phyloP scores from a whole-genome alignment of 306 rosid species.

The Rosa rugosa region DNA sequence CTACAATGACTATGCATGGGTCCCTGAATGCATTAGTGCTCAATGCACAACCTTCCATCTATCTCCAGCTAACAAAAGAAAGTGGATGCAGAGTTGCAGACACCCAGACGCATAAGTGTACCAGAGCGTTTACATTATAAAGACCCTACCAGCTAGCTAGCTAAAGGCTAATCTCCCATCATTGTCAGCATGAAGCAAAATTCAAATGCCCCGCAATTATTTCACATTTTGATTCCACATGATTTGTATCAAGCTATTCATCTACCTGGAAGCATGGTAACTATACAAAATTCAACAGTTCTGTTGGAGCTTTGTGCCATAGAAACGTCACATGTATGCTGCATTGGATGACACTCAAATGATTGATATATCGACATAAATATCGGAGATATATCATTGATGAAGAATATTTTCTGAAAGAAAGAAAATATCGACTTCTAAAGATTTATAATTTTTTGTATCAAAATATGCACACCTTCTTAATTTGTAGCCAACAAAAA shows the following conservation, averaged over 20 bases:
- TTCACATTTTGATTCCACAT: slow-evolving; percentile 1
- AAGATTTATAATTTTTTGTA: too few species aligned
- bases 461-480: too few species aligned
- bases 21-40: slow-evolving; percentile 20
- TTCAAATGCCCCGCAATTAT: not conserved
- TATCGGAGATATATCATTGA: not conserved
- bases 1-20: slow-evolving; percentile 32
- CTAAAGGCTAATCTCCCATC: not conserved
- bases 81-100: slow-evolving; percentile 3
- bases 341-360: not conserved
- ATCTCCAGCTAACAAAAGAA: not conserved
- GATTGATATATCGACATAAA: not conserved
- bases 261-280: not conserved
- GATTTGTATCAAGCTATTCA: not conserved
- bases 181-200: not conserved
- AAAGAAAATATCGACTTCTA: too few species aligned
- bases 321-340: not conserved
- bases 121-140: not conserved
- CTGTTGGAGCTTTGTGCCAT: not conserved
- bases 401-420: not conserved
- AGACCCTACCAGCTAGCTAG: not conserved
- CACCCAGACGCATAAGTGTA: not conserved
- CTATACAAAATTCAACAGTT: not conserved
- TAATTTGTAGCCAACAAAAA: too few species aligned
- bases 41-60: not conserved